A percentile compares a stretch with the other conserved stretches of the same genome.
phyloP scores from a whole-genome alignment of 2,329 filamentous ascomycete genomes.

The Plenodomus biglobosus region DNA sequence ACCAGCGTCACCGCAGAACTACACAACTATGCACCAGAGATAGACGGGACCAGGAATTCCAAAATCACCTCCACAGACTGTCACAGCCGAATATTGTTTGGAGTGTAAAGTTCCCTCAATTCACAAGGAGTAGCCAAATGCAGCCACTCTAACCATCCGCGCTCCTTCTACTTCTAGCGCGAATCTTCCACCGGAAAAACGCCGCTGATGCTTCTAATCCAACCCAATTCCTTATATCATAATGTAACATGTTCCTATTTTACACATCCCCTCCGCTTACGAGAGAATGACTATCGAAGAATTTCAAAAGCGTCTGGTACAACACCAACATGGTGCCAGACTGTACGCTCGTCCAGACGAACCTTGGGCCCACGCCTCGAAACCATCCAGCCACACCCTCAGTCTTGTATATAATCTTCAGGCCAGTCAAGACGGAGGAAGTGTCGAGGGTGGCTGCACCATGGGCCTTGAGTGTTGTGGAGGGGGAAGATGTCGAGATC shows the following conservation, averaged over 20 bases:
- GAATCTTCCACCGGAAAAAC: slow-evolving; percentile 5
- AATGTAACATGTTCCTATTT: slow-evolving; percentile 14
- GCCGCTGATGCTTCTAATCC: slow-evolving; percentile 17
- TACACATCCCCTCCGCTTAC: slow-evolving; percentile 27
- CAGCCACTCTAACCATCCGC: too few species aligned
- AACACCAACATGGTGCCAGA: slow-evolving; percentile 95
- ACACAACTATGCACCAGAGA: too few species aligned
- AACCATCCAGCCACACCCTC: slow-evolving; percentile 92
- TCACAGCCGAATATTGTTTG: too few species aligned
- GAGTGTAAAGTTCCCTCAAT: not conserved
- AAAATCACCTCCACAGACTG: too few species aligned
- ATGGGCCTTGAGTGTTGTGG: slow-evolving; percentile 76
- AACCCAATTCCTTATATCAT: slow-evolving; percentile 4
- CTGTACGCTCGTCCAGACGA: slow-evolving; percentile 97
- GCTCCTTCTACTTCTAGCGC: too few species aligned
- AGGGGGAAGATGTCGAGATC: slow-evolving; percentile 89
- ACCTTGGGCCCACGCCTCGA: slow-evolving; percentile 86
- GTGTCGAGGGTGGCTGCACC: slow-evolving; percentile 82
- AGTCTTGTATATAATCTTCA: slow-evolving; percentile 84
- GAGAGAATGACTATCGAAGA: slow-evolving; percentile 63
- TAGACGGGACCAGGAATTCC: too few species aligned
- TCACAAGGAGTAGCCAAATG: not conserved
- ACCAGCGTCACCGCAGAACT: too few species aligned
- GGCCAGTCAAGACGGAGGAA: slow-evolving; percentile 80
- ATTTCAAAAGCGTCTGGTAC: slow-evolving; percentile 83